These are phyloP conservation scores for Pythium myriotylum DNA, from an alignment of 352 stramenopile genomes.

Conservation along the genomic window DNA sequence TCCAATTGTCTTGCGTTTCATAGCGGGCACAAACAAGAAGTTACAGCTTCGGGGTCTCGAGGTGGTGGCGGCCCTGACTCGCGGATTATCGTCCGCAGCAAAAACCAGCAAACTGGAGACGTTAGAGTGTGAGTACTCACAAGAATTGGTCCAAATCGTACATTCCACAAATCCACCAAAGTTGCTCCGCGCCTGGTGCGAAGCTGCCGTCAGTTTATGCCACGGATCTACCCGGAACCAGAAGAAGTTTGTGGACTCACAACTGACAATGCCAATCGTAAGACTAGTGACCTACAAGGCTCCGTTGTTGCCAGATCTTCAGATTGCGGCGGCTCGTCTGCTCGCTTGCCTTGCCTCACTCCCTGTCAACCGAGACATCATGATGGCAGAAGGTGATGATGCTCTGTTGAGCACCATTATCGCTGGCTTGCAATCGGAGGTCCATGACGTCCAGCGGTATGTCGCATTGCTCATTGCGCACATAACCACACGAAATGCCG, in stretches of 20 bases:
- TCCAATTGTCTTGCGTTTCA: conserved; percentile 31
- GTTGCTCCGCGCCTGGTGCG: conserved; percentile 50
- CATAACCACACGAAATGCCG: conserved; percentile 57
- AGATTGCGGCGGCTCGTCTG: conserved; percentile 37
- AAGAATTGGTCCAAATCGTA: conserved; percentile 40
- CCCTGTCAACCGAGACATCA: conserved; percentile 45
- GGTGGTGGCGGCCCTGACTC: conserved; percentile 51
- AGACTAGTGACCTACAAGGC: conserved; percentile 30
- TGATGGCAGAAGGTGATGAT: conserved; percentile 49
- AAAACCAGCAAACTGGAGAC: conserved; percentile 61
- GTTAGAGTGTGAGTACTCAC: conserved; percentile 53
- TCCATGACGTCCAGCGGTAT: conserved; percentile 63
- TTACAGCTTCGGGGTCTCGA: conserved; percentile 54
- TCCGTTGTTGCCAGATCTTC: conserved; percentile 26
- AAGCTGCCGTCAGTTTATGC: conserved; percentile 44
- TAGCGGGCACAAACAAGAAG: conserved; percentile 21
- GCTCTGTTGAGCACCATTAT: conserved; percentile 40
- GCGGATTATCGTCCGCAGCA: conserved; percentile 30
- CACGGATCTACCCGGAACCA: conserved; percentile 55
- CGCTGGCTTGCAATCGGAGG: conserved; percentile 47
- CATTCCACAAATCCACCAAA: conserved; percentile 22
- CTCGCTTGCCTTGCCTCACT: conserved; percentile 51
- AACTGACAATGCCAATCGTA: conserved; percentile 41
- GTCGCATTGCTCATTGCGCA: conserved; percentile 57
- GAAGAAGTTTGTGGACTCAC: conserved; percentile 27